Base-by-base conservation (phyloP, 768 basidiomycete genomes). In the Rhodotorula toruloides region DNA sequence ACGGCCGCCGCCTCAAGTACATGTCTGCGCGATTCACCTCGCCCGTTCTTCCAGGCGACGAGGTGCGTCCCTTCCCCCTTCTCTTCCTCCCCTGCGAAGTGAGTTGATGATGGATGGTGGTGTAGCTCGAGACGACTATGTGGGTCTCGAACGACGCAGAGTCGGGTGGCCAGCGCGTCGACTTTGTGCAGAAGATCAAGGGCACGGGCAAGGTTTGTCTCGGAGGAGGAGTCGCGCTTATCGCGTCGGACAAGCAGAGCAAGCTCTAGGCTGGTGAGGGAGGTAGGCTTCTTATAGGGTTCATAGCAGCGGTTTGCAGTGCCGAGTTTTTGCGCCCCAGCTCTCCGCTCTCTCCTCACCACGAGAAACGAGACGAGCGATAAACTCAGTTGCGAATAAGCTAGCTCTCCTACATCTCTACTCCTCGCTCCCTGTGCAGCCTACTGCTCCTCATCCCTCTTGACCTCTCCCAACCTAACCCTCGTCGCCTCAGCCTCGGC, bases 11-110 rank as follows among this genome's bases (percentile, higher is more conserved):
- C 3, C 79, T 93, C 67, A 84, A 81, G 67, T 80, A 84, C 72
- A 87, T 88, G 74, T 86, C 86, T 21, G 85, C 82, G 37, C 81
- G 87, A 34, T 93, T 93, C 80, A 89, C 89, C 0, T 81, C 87
- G 2, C 90, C 70, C n/a, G 70, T 71, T 42, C 53, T 61, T 1
- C 70, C 70, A 14, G 70, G 65, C 1, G 65, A 71, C 31, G 65
- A 54, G 53, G 53, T 54, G 36, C n/a, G 53, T 54, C n/a, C 14
- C 34, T 46, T 44, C 17, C 14, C 46, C n/a, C 36, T 58, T 21
- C 21, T 52, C 29, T 55, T 42, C 4, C 4, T 42, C n/a, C 27
- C 48, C 19, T 53, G 39, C 36, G 6, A 22, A 31, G n/a, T 17
- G 12, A 8, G 16, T n/a, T 29, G 34, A 14, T 47, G 37, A n/a